A percentile compares a stretch with the other conserved stretches of the same genome.
phyloP scores from a whole-genome alignment of 345 rosid species.

The Xanthoceras sorbifolium region DNA sequence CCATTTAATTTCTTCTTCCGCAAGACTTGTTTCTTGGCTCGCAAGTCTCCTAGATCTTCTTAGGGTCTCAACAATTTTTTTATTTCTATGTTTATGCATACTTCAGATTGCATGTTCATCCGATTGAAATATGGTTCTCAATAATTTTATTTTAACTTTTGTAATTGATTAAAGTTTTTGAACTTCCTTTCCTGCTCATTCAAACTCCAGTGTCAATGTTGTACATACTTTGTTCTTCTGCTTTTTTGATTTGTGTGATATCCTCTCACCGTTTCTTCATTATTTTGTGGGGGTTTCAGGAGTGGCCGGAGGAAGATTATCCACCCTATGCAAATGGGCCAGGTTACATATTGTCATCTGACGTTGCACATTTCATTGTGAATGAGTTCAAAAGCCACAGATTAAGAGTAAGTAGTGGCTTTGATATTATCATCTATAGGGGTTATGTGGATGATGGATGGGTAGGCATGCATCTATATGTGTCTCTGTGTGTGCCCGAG shows the following conservation, averaged over 20 bases:
- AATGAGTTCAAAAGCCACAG: conserved; percentile 74
- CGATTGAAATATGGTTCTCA: neutral
- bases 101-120: neutral
- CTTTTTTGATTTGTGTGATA: neutral
- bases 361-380: conserved; percentile 73
- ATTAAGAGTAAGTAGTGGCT: conserved; percentile 55
- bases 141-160: neutral
- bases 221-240: neutral
- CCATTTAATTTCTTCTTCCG: no score
- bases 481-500: neutral
- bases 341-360: conserved; percentile 76
- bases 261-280: conserved; percentile 15
- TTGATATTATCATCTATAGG: neutral
- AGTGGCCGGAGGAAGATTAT: conserved; percentile 96
- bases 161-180: neutral
- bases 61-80: no score
- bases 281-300: conserved; percentile 47
- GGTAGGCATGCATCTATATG: neutral
- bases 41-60: no score
- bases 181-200: neutral
- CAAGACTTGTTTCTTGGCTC: no score
- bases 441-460: no score
- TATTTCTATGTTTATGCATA: neutral
- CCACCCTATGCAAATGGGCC: conserved; percentile 99
- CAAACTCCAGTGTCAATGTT: neutral